Percentiles rank a stretch among this genome's conserved stretches.
phyloP scores from a whole-genome alignment of 2,329 filamentous ascomycete genomes.

The Colletotrichum sidae region DNA sequence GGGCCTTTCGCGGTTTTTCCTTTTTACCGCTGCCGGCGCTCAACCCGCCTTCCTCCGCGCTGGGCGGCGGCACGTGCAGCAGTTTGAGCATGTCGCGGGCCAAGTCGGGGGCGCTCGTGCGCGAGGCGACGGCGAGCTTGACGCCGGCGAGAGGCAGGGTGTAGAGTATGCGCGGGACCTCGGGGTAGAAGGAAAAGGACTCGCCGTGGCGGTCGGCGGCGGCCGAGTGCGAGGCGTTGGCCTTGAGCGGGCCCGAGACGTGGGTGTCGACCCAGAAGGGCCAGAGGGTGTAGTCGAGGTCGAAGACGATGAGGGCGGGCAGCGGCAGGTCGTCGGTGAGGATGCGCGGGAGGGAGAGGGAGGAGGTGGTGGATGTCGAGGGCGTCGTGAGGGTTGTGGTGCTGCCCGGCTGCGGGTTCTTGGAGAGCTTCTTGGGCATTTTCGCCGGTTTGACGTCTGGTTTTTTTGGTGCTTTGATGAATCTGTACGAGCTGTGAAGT shows the following conservation, averaged over 20 bases:
- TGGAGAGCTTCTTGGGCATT: conserved; percentile 50
- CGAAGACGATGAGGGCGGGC: conserved; percentile 88
- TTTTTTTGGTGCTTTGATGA: too few relatives aligned
- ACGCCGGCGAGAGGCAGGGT: conserved; percentile 62
- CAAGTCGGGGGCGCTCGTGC: conserved; percentile 83
- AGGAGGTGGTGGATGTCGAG: conserved; percentile 40
- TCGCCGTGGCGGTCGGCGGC: conserved; percentile 71
- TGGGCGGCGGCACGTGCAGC: conserved; percentile 66
- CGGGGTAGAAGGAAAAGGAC: conserved; percentile 76
- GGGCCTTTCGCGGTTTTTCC: conserved; percentile 56
- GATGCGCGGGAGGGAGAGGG: conserved; percentile 51
- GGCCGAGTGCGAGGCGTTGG: conserved; percentile 54
- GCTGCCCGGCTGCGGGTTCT: conserved; percentile 36
- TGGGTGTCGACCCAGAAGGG: conserved; percentile 98
- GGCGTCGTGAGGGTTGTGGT: conserved; percentile 42
- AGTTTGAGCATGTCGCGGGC: conserved; percentile 84
- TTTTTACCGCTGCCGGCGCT: conserved; percentile 40
- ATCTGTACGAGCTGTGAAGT: neutral
- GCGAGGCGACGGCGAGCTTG: conserved; percentile 79
- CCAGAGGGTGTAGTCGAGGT: conserved; percentile 99
- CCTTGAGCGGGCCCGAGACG: conserved; percentile 77
- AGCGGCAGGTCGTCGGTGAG: conserved; percentile 73
- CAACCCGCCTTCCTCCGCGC: conserved; percentile 40
- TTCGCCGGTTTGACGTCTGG: neutral
- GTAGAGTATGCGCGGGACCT: conserved; percentile 75